Evolutionary conservation across 768 basidiomycete species (phyloP), one percentile per base, ranked within the genome.

Genomic region (Calocera cornea): DNA sequence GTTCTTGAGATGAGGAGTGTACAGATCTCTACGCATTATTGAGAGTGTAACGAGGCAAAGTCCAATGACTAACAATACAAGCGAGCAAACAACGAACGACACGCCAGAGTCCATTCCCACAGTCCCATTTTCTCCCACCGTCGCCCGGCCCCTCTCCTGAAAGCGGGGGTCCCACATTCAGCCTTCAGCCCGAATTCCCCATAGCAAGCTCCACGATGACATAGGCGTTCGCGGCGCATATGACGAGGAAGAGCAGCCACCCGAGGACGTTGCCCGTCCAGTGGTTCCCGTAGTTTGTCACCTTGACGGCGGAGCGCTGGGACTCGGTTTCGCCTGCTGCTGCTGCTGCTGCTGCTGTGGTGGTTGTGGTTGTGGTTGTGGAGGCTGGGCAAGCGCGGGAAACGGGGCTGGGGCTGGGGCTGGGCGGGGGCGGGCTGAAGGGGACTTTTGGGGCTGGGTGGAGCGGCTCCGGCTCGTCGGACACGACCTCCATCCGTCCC

Each of bases 171-270:
- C n/a, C n/a, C n/a, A n/a, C 19, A 17, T 19, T 8, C 8, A 3
- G 44, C 44, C 8, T 19, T 60, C 31, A 60, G 14, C 54, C 54
- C 27, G 54, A 60, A 19, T 60, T 60, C 2, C 83, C 82, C 72
- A 81, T 70, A 2, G 75, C 82, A 47, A 92, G 77, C 41, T 81
- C 81, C 12, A 86, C 80, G 68, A 95, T 80, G 2, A 87, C 90
- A 74, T 93, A 94, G 34, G 83, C 72, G 71, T 95, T 92, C 31
- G 91, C 92, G 8, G 82, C 76, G 8, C 87, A 74, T 27, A 93
- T 79, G 3, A 91, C 70, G 12, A 86, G 71, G 81, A 87, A 92
- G 34, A 92, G 84, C 19, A 77, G 17, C 69, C 77, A 82, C 2
- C 86, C 89, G 17, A 88, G 36, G 2, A 69, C 68, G 17, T 79